These are phyloP conservation scores for Monosporascus sp. DNA, from an alignment of 2,329 filamentous ascomycete genomes.

Conservation along the genomic window DNA sequence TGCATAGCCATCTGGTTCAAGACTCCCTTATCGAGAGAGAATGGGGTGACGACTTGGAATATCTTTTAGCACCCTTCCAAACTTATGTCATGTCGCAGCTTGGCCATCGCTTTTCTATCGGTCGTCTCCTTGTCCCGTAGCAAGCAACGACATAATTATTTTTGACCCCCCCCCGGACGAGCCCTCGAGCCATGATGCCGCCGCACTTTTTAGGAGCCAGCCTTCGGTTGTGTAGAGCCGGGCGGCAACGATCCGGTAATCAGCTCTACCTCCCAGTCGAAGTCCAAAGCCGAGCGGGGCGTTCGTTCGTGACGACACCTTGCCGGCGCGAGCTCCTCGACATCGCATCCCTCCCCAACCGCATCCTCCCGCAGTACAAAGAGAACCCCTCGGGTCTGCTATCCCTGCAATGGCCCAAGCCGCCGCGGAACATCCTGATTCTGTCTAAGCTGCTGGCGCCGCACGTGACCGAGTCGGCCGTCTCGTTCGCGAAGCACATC, in stretches of 20 bases:
- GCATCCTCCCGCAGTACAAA: slow-evolving; percentile 59
- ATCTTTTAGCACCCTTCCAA: neutral
- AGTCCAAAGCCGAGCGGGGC: slow-evolving; percentile 8
- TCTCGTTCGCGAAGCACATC: slow-evolving; percentile 64
- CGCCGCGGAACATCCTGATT: slow-evolving; percentile 52
- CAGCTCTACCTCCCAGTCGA: neutral
- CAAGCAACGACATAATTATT: neutral
- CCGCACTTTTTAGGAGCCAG: neutral
- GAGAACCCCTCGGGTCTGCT: slow-evolving; percentile 53
- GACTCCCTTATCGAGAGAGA: neutral
- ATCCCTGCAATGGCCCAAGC: slow-evolving; percentile 48
- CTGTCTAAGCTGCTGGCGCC: slow-evolving; percentile 55
- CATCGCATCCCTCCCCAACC: slow-evolving; percentile 43
- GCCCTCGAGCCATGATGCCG: neutral
- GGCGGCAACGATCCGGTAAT: neutral
- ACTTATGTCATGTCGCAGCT: neutral
- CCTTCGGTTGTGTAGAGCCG: neutral
- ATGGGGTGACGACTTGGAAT: slow-evolving; percentile 6
- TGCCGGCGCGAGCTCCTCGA: slow-evolving; percentile 43
- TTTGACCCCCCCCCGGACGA: no score
- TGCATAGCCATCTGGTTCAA: no score
- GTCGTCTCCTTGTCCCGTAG: neutral
- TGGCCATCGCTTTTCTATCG: neutral
- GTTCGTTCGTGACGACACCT: slow-evolving; percentile 46
- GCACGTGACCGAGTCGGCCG: slow-evolving; percentile 45